Percentiles rank a stretch among this genome's conserved stretches.
These are phyloP conservation scores for Arthroderma sp. DNA, from an alignment of 2,329 filamentous ascomycete species.

Conservation along the genomic window DNA sequence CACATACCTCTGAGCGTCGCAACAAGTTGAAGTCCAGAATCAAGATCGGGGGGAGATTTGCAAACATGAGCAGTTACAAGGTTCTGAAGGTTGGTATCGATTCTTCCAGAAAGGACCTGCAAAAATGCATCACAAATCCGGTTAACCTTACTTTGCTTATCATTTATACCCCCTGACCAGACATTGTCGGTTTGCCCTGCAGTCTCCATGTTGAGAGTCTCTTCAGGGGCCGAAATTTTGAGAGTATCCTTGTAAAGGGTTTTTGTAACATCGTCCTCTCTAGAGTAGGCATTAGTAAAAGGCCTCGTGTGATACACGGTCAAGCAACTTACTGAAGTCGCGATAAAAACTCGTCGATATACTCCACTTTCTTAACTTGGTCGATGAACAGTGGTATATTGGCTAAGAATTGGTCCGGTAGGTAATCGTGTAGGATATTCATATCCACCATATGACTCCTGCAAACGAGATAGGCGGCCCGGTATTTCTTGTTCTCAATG, in stretches of 20 bases:
- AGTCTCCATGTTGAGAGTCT: constrained; percentile 16
- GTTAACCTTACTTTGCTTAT: constrained; percentile 56
- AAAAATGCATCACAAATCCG: constrained; percentile 77
- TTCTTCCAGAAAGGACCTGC: constrained; percentile 47
- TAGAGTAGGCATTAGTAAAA: constrained; percentile 10
- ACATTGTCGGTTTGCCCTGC: not conserved
- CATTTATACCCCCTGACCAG: not conserved
- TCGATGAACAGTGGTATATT: constrained; percentile 66
- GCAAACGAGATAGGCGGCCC: constrained; percentile 72
- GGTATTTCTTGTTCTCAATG: constrained; percentile 70
- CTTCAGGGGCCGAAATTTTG: constrained; percentile 27
- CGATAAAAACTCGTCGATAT: constrained; percentile 83
- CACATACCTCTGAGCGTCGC: constrained; percentile 48
- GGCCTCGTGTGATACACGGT: not conserved
- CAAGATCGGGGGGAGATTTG: constrained; percentile 80
- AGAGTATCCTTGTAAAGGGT: constrained; percentile 88
- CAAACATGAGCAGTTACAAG: constrained; percentile 90
- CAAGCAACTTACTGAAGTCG: constrained; percentile 52
- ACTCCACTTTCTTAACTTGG: constrained; percentile 67
- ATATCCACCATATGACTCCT: constrained; percentile 90
- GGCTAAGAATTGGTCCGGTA: constrained; percentile 69
- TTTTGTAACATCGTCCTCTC: constrained; percentile 82
- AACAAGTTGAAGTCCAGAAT: constrained; percentile 69
- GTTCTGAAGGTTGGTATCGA: constrained; percentile 63
- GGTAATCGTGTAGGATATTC: constrained; percentile 92